phyloP scores from a whole-genome alignment of 768 basidiomycete genomes.

The Leucocoprinus leucothites region DNA sequence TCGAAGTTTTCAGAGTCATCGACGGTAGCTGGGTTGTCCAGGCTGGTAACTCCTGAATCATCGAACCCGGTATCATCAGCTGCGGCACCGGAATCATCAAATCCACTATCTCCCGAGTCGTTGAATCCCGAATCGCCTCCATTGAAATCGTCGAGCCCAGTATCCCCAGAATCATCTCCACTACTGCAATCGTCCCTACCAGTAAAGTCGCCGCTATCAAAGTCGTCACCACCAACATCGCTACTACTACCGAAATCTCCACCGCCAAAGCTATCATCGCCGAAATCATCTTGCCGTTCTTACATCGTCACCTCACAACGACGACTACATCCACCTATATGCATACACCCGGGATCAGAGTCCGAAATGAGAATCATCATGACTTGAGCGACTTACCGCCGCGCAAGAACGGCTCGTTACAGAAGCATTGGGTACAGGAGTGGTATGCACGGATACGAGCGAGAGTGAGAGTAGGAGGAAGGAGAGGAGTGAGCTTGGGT shows the following conservation, averaged over 20 bases:
- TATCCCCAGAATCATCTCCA: too few relatives aligned
- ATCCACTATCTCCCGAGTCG: neutral
- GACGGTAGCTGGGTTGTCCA: neutral
- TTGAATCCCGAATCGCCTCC: neutral
- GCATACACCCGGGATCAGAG: too few relatives aligned
- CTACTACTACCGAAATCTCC: neutral
- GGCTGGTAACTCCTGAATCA: neutral
- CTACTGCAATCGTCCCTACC: too few relatives aligned
- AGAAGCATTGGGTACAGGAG: neutral
- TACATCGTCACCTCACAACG: neutral
- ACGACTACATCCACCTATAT: too few relatives aligned
- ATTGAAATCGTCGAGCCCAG: too few relatives aligned
- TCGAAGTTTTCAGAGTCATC: neutral
- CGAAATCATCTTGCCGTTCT: neutral
- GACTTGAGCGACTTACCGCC: too few relatives aligned
- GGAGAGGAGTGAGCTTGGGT: neutral
- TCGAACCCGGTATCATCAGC: neutral
- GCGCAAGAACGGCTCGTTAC: neutral
- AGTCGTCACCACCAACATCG: too few relatives aligned
- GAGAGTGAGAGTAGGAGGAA: constrained; percentile 8
- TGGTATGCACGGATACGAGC: neutral
- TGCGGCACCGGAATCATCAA: neutral
- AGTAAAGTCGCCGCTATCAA: too few relatives aligned
- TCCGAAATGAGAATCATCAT: too few relatives aligned
- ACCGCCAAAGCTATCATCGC: neutral